Conservation (phyloP, 805 yeast genomes). For the Ogataea dorogensis region DNA sequence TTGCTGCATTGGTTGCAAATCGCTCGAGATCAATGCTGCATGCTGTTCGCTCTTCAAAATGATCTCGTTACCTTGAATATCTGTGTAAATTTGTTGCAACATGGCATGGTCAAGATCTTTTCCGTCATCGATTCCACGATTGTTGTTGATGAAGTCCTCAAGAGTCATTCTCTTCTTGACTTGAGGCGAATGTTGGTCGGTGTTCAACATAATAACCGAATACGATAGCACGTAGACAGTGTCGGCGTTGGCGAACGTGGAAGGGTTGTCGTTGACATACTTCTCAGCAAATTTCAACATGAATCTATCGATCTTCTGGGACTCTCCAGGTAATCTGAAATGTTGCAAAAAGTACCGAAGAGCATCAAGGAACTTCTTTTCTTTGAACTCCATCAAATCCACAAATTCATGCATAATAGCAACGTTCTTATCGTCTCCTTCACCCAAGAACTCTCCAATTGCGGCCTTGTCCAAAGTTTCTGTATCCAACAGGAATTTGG, state of each 20-base stretch:
- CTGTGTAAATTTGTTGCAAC: conserved; percentile 66
- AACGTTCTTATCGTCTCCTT: conserved; percentile 73
- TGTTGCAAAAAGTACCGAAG: conserved; percentile 79
- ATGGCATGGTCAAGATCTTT: conserved; percentile 76
- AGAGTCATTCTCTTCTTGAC: conserved; percentile 84
- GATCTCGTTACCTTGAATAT: conserved; percentile 82
- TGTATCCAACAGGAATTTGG: conserved; percentile 62
- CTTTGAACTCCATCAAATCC: conserved; percentile 76
- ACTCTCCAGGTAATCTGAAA: conserved; percentile 96
- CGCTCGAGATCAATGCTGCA: conserved; percentile 78
- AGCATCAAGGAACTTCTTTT: conserved; percentile 75
- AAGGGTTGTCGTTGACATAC: conserved; percentile 84
- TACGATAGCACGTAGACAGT: conserved; percentile 90
- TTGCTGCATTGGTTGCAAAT: conserved; percentile 36
- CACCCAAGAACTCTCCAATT: conserved; percentile 92
- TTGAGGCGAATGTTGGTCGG: conserved; percentile 89
- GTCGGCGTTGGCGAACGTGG: conserved; percentile 87
- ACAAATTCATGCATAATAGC: conserved; percentile 92
- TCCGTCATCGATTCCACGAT: conserved; percentile 90
- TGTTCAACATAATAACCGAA: conserved; percentile 88
- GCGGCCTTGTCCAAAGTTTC: conserved; percentile 78
- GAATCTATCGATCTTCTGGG: conserved; percentile 94
- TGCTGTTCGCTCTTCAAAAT: conserved; percentile 92
- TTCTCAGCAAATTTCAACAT: conserved; percentile 97
- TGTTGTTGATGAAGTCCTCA: conserved; percentile 83